Base-by-base conservation (phyloP, 345 rosid species). In the Sonneratia alba region DNA sequence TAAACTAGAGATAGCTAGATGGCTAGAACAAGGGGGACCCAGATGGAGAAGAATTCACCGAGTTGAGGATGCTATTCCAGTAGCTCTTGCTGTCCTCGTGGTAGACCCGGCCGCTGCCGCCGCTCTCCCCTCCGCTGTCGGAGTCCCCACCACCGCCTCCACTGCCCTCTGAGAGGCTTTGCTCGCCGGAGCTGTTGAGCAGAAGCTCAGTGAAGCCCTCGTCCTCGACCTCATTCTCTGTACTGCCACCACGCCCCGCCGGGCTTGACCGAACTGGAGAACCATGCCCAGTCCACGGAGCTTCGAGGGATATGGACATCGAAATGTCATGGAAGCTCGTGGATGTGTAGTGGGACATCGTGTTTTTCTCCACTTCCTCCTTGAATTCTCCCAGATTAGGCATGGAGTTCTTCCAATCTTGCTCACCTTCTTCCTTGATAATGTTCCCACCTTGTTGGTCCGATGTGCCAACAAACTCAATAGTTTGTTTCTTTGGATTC, bases 31-130 rank as follows among this genome's bases (percentile, higher is more conserved):
- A 77, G 5, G 96, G 91, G 2, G 98, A 88, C 70, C 83, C 81
- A 59, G 92, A 82, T 34, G 98, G 97, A 32, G 97, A 82, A 75
- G 93, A 91, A 74, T 94, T 88, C 72, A 94, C 93, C 92, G 90
- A 83, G 79, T 85, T 90, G 72, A 94, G 97, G 82, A 94, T 94
- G 73, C 87, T 91, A 71, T 88, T 90, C 98, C 98, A 94, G 64
- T 94, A 94, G 73, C 88, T 91, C 86, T 91, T 94, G 79, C 89
- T 94, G 72, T 94, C 98, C 71, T 87, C 92, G 40, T 86, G 83
- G 79, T 80, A 81, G 67, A 83, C 87, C 67, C 82, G 77, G n/a
- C 85, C 77, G 24, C 77, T 66, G 19, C 78, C 77, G 24, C 74
- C 62, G 3, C 70, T 84, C 69, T 70, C 76, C 14, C 78, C 77